A percentile compares a stretch with the other conserved stretches of the same genome.
These are phyloP conservation scores for Melastoma malabathricum DNA, from an alignment of 345 rosid genomes.

Conservation along the genomic window DNA sequence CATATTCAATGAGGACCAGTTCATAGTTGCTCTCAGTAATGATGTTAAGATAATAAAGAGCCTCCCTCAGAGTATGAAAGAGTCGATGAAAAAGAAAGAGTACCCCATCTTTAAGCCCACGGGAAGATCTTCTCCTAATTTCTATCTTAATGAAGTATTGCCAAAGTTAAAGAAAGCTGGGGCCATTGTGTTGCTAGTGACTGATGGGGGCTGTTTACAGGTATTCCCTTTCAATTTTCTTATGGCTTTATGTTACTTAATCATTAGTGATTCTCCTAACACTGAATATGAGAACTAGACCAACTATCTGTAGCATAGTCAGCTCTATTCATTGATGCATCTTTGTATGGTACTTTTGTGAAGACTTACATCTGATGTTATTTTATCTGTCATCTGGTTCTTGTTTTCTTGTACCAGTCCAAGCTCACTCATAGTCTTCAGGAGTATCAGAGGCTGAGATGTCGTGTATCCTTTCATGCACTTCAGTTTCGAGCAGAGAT, in stretches of 20 bases:
- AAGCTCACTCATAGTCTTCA: constrained; percentile 60
- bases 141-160: constrained; percentile 66
- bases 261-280: neutral
- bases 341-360: too few relatives aligned
- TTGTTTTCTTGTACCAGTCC: constrained; percentile 40
- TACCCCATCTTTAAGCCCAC: constrained; percentile 66
- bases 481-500: constrained; percentile 84
- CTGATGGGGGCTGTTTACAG: constrained; percentile 92
- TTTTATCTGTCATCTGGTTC: neutral
- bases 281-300: neutral
- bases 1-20: constrained; percentile 85
- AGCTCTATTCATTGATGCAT: too few relatives aligned
- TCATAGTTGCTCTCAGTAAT: constrained; percentile 76
- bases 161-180: constrained; percentile 57
- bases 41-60: constrained; percentile 57
- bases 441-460: constrained; percentile 90
- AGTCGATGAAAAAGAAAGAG: constrained; percentile 58
- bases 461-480: constrained; percentile 94
- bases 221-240: constrained; percentile 19
- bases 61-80: constrained; percentile 74
- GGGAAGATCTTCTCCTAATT: constrained; percentile 55
- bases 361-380: too few relatives aligned
- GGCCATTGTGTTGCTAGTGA: constrained; percentile 63
- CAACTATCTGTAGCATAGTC: neutral
- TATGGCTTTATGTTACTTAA: neutral